Base-by-base conservation (phyloP, 805 yeast species). In the Saccharomycopsis schoenii region DNA sequence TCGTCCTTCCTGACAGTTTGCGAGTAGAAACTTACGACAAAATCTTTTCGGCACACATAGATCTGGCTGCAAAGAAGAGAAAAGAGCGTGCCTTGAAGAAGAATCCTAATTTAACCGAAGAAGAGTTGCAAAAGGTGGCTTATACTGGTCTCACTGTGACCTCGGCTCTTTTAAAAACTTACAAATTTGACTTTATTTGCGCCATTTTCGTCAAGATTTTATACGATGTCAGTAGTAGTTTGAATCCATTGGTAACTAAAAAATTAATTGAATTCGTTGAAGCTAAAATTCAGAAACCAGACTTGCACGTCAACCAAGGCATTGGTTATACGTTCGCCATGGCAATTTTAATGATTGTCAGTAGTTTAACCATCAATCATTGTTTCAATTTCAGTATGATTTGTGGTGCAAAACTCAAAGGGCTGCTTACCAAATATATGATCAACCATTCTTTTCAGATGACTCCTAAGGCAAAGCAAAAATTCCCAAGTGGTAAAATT, bases 391-490 rank as follows among this genome's bases (percentile, higher is more conserved):
- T 73, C 58, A 71, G 83, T 6, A 77, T 82, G 71, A 70, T 81
- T 62, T 78, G 82, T 14, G 96, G 96, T 60, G 88, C 88, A 25
- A 83, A 84, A 65, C 76, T 78, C 15, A 83, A 87, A 66, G 83
- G 87, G 1, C 79, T 85, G 8, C 71, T 89, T 57, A 85, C 87
- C 1, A 83, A 87, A 57, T 84, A 85, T 1, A 69, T 88, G 36
- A 74, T 86, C 57, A 82, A 81, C 60, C 89, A 89, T 68, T 78
- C 91, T 0, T 80, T 88, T 65, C 74, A 69, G 55, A 75, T 88
- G 12, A 79, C 80, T 63, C 78, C 83, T 4, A 72, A 74, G 57
- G 77, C 90, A 1, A 78, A 79, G 59, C 79, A 79, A 65, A 72
- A 75, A 56, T 87, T 70, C 68, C 78, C 91, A 0, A 73, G 82